phyloP scores from a whole-genome alignment of 257 asterid species.

The Solanum sejunctum region DNA sequence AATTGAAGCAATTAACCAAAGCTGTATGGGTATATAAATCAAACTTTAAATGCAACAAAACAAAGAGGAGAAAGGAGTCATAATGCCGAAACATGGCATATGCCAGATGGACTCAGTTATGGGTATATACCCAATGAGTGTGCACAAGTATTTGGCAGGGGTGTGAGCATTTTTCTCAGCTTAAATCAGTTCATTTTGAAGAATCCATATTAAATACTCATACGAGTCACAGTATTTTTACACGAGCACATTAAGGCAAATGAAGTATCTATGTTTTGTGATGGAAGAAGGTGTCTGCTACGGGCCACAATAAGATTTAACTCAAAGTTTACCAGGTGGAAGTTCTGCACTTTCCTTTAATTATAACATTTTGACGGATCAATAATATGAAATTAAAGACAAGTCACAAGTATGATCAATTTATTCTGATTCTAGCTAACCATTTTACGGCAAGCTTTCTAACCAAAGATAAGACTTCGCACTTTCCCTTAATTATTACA shows the following conservation, averaged over 20 bases:
- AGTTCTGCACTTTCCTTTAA: neutral
- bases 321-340: neutral
- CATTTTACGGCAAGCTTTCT: neutral
- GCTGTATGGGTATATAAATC: neutral
- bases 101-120: neutral
- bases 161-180: neutral
- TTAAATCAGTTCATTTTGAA: neutral
- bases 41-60: neutral
- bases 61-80: neutral
- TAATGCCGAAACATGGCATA: neutral
- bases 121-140: neutral
- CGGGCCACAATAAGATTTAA: neutral
- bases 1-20: conserved; percentile 12
- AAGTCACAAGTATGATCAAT: neutral
- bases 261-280: neutral
- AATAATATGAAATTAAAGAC: neutral
- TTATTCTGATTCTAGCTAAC: neutral
- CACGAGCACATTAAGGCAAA: neutral
- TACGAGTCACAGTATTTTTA: neutral
- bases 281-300: neutral
- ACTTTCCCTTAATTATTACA: neutral
- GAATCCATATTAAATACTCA: neutral
- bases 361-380: neutral
- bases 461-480: neutral
- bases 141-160: neutral